A percentile compares a stretch with the other conserved stretches of the same genome.
Evolutionary conservation across 2,329 filamentous ascomycete species (phyloP).

Genomic region (Colletotrichum musicola): DNA sequence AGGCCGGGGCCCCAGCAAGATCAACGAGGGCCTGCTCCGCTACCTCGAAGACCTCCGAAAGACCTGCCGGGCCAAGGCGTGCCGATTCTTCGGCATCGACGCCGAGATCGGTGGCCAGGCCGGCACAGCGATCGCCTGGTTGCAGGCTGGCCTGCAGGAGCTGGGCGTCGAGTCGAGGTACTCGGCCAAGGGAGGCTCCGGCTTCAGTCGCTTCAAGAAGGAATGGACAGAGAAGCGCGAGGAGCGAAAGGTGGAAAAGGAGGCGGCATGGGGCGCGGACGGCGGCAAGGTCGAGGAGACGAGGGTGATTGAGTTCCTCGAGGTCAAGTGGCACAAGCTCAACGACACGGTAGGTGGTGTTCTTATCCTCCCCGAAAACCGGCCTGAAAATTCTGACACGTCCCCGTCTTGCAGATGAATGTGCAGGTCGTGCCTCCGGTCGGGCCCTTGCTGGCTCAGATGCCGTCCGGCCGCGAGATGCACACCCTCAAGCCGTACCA

Average conservation of each 20-base stretch:
- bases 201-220: constrained; percentile 76
- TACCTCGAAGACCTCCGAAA: constrained; percentile 83
- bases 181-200: constrained; percentile 67
- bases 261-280: constrained; percentile 81
- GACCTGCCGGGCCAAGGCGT: constrained; percentile 85
- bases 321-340: constrained; percentile 90
- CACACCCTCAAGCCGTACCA: constrained; percentile 78
- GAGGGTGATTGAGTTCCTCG: constrained; percentile 86
- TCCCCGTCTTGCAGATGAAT: constrained; percentile 70
- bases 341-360: constrained; percentile 82
- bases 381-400: neutral
- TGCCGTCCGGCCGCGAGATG: constrained; percentile 92
- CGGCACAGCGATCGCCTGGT: constrained; percentile 88
- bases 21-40: constrained; percentile 75
- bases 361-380: neutral
- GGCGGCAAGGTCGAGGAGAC: constrained; percentile 88
- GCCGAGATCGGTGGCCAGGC: constrained; percentile 85
- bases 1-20: constrained; percentile 52
- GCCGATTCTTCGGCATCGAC: constrained; percentile 91
- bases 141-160: constrained; percentile 81
- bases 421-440: constrained; percentile 81
- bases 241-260: constrained; percentile 82
- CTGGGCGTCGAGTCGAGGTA: constrained; percentile 72
- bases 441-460: constrained; percentile 78
- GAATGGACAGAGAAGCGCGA: constrained; percentile 83